Conservation (phyloP, 495 filamentous ascomycete species). For the Aspergillus coremiiformis region DNA sequence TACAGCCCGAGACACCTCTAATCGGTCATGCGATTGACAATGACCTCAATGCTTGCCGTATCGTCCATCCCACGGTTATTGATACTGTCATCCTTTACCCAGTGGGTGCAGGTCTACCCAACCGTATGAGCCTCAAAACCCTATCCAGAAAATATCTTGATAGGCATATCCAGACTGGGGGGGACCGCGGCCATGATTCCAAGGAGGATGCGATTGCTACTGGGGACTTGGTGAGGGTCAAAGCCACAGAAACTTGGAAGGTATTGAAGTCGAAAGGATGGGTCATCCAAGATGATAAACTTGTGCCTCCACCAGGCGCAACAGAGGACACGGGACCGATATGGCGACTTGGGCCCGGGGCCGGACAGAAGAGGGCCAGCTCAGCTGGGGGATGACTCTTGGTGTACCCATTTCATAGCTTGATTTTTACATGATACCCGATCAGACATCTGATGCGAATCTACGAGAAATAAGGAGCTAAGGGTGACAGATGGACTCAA, state of each 20-base stretch:
- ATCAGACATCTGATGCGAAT: neutral
- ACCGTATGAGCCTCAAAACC: slow-evolving; percentile 64
- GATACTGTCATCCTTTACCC: slow-evolving; percentile 85
- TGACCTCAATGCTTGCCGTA: slow-evolving; percentile 73
- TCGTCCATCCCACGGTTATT: slow-evolving; percentile 77
- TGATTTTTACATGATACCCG: slow-evolving; percentile 2
- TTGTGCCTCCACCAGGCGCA: slow-evolving; percentile 39
- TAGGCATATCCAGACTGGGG: slow-evolving; percentile 69
- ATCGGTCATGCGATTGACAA: slow-evolving; percentile 95
- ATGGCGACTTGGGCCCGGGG: slow-evolving; percentile 13
- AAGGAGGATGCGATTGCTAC: slow-evolving; percentile 83
- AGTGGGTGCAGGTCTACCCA: slow-evolving; percentile 64
- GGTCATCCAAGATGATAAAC: slow-evolving; percentile 43
- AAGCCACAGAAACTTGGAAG: slow-evolving; percentile 59
- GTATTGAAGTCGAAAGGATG: slow-evolving; percentile 57
- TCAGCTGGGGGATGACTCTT: neutral
- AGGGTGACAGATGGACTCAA: slow-evolving; percentile 15
- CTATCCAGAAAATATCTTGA: slow-evolving; percentile 59
- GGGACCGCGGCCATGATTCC: slow-evolving; percentile 69
- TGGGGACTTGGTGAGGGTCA: slow-evolving; percentile 71
- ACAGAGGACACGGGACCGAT: slow-evolving; percentile 2
- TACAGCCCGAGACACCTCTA: slow-evolving; percentile 68
- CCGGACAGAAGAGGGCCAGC: slow-evolving; percentile 21
- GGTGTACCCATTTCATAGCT: neutral
- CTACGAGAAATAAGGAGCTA: no score